Base-by-base conservation (phyloP, 371 early-diverging fungal species). In the Dinochytrium kinnereticum region DNA sequence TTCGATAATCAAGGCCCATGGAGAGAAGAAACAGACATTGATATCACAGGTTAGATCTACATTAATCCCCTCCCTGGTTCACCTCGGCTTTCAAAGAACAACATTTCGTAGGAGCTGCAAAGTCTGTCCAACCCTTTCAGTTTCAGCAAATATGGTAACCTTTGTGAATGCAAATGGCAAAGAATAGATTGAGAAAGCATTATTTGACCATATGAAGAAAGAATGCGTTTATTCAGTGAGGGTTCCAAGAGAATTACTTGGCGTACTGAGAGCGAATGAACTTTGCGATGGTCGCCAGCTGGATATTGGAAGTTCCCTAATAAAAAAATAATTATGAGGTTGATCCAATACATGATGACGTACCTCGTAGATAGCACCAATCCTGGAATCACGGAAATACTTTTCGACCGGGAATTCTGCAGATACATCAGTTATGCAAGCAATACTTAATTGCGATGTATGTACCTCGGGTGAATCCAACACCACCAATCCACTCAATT, bases 401-500 rank as follows among this genome's bases (percentile, higher is more conserved):
- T 98, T 98, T 80, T 98, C 99, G 33, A 93, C 87, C 0, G 44
- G 81, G 69, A 82, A 78, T 28, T 85, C 84, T 79, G 64, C 37
- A 59, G 30, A 68, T 21, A 40, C 19, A 19, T n/a, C 76, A 36
- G 66, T 36, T n/a, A n/a, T n/a, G n/a, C n/a, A n/a, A n/a, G n/a
- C n/a, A n/a, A n/a, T n/a, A n/a, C n/a, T n/a, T n/a, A n/a, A n/a
- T n/a, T n/a, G 13, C n/a, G 24, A 26, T 57, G 59, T 36, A 59
- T 72, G 26, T 57, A 80, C 77, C 94, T 61, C 97, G 89, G 28
- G 96, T 96, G 86, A 98, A 98, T 5, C 97, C 98, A 71, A 97
- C 93, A 75, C 99, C 98, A 77, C 98, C 99, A 79, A 93, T 87
- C 98, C 96, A 97, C 85, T 98, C 98, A 64, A 98, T 89, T 51